A percentile compares a stretch with the other conserved stretches of the same genome.
Conservation (phyloP, 768 basidiomycete genomes). For the Russula lepida region DNA sequence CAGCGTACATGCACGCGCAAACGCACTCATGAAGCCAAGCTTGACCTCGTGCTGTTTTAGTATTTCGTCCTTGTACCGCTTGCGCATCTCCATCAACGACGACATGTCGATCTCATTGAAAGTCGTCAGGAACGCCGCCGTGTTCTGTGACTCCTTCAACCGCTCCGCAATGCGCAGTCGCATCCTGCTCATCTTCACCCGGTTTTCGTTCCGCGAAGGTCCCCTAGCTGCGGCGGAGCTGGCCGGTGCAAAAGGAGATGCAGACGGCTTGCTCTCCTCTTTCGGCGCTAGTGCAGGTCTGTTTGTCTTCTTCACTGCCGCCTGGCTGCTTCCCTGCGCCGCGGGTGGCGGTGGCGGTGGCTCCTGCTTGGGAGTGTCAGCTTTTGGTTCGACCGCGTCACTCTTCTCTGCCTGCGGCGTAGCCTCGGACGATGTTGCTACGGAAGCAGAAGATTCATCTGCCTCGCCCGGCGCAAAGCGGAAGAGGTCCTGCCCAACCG, state of each 20-base stretch:
- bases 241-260: conserved; percentile 4
- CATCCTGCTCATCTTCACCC: conserved; percentile 99
- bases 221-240: conserved; percentile 33
- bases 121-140: conserved; percentile 92
- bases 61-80: conserved; percentile 86
- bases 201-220: conserved; percentile 68
- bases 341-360: conserved; percentile 38
- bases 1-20: conserved; percentile 77
- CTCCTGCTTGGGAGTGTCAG: conserved; percentile 32
- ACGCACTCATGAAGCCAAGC: conserved; percentile 97
- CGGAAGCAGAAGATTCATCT: conserved; percentile 17
- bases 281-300: conserved; percentile 25
- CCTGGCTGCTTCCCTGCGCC: conserved; percentile 29
- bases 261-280: conserved; percentile 20
- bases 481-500: conserved; percentile 92
- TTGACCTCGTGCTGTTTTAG: conserved; percentile 92
- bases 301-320: conserved; percentile 30
- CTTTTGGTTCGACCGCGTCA: conserved; percentile 30
- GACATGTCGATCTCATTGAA: conserved; percentile 99
- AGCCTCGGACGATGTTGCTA: conserved; percentile 19
- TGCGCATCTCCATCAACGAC: conserved; percentile 81
- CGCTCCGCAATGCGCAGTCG: conserved; percentile 94
- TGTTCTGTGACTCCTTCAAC: conserved; percentile 95
- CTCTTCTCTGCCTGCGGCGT: conserved; percentile 24
- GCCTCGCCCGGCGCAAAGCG: conserved; percentile 69